Evolutionary conservation across 1,139 yeast species (phyloP).

Genomic region (Hyphopichia khmerensis): DNA sequence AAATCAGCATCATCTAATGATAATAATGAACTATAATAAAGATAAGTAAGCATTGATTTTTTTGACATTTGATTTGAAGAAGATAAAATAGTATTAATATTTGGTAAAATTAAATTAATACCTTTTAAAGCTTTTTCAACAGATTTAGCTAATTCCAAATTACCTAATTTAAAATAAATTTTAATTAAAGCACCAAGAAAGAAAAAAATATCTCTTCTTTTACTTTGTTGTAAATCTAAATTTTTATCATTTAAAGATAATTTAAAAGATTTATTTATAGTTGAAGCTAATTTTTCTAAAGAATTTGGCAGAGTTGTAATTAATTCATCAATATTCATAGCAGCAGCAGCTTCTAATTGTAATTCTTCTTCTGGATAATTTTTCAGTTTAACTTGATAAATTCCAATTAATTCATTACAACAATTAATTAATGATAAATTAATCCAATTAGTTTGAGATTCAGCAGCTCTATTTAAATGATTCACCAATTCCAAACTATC

Average conservation of each 20-base stretch:
- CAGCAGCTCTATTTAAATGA: conserved; percentile 60
- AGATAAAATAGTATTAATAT: conserved; percentile 40
- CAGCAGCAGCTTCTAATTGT: conserved; percentile 8
- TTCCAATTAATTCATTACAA: conserved; percentile 55
- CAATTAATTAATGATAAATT: conserved; percentile 55
- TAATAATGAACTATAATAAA: conserved; percentile 66
- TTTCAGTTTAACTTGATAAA: conserved; percentile 38
- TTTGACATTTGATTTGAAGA: conserved; percentile 30
- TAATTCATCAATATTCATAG: conserved; percentile 1
- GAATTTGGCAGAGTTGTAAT: conserved; percentile 11
- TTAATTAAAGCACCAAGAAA: conserved; percentile 73
- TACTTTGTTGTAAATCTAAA: conserved; percentile 46
- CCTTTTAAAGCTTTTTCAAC: conserved; percentile 71
- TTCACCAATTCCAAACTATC: conserved; percentile 43
- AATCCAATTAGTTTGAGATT: conserved; percentile 65
- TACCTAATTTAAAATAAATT: conserved; percentile 67
- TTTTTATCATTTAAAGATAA: conserved; percentile 78
- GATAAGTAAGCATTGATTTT: conserved; percentile 57
- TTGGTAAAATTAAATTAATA: conserved; percentile 45
- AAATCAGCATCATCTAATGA: conserved; percentile 64
- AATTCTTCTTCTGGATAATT: conserved; percentile 29
- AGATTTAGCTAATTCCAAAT: conserved; percentile 75
- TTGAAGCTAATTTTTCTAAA: conserved; percentile 58
- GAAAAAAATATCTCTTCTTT: conserved; percentile 67
- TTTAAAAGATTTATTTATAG: conserved; percentile 74